These are phyloP conservation scores for Capsella rubella DNA, from an alignment of 441 rosid species.

Conservation along the genomic window DNA sequence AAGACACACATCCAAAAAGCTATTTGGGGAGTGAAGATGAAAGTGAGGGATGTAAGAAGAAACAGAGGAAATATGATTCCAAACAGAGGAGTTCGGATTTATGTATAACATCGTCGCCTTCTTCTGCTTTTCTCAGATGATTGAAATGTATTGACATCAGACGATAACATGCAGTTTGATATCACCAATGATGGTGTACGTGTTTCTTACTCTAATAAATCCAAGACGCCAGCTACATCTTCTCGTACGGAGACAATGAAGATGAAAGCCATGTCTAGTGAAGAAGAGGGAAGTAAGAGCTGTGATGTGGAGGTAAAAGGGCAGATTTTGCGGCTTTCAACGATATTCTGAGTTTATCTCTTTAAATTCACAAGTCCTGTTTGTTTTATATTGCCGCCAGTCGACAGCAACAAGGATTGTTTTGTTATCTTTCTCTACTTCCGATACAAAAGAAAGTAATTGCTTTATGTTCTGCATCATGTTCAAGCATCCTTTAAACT, in stretches of 20 bases:
- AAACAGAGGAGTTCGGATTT: background rate
- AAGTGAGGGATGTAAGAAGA: background rate
- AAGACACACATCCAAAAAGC: background rate
- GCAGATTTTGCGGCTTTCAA: too few species aligned
- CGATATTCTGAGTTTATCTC: background rate
- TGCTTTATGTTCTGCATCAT: background rate
- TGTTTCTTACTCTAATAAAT: background rate
- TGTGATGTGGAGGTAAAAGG: background rate
- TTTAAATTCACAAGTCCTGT: background rate
- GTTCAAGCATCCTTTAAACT: background rate
- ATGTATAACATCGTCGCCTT: conserved; percentile 5
- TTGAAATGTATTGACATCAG: background rate
- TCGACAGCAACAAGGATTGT: too few species aligned
- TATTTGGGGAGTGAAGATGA: background rate
- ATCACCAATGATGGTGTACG: background rate
- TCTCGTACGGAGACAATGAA: background rate
- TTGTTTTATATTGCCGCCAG: background rate
- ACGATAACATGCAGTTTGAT: background rate
- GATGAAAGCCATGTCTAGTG: conserved; percentile 2
- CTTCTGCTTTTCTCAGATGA: background rate
- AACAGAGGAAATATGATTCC: background rate
- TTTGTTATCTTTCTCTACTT: too few species aligned
- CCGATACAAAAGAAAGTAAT: too few species aligned
- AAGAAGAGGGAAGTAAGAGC: conserved; percentile 10
- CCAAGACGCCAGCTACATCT: background rate